Percentiles rank a stretch among this genome's conserved stretches.
Evolutionary conservation across 2,329 filamentous ascomycete genomes (phyloP).

Genomic region (Thielaviopsis populi): DNA sequence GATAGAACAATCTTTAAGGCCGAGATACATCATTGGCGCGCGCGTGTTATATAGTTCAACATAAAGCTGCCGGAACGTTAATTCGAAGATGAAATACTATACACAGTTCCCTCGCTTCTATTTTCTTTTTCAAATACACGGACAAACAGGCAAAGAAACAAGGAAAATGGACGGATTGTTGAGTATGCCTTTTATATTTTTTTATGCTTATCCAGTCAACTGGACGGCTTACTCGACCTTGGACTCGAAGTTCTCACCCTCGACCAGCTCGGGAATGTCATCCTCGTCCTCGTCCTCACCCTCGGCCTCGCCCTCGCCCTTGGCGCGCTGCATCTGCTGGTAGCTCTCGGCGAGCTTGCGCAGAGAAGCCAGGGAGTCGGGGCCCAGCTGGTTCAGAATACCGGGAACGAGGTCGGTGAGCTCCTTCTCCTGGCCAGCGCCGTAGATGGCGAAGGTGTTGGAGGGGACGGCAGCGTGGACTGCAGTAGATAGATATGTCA

Average conservation of each 20-base stretch:
- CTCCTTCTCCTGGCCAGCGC: conserved; percentile 97
- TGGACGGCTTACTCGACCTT: conserved; percentile 65
- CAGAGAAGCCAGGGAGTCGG: conserved; percentile 91
- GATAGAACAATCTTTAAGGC: no score
- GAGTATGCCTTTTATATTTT: conserved; percentile 18
- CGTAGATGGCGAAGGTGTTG: conserved; percentile 99
- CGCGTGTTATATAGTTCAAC: background rate
- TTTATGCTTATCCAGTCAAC: conserved; percentile 19
- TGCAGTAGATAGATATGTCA: conserved; percentile 26
- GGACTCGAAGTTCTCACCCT: conserved; percentile 95
- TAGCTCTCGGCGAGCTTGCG: conserved; percentile 98
- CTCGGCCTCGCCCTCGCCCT: conserved; percentile 65
- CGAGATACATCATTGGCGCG: background rate
- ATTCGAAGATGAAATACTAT: conserved; percentile 1
- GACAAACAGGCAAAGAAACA: conserved; percentile 17
- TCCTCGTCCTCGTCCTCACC: conserved; percentile 87
- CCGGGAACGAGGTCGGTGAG: conserved; percentile 97
- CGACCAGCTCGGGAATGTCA: conserved; percentile 93
- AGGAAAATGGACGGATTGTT: conserved; percentile 16
- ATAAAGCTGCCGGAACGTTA: background rate
- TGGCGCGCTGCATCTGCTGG: conserved; percentile 95
- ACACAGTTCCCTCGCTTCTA: background rate
- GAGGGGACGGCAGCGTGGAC: conserved; percentile 93
- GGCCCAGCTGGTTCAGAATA: conserved; percentile 98
- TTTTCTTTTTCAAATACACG: conserved; percentile 1